Evolutionary conservation across 1,139 yeast genomes (phyloP).

Genomic region (Candida sp.): DNA sequence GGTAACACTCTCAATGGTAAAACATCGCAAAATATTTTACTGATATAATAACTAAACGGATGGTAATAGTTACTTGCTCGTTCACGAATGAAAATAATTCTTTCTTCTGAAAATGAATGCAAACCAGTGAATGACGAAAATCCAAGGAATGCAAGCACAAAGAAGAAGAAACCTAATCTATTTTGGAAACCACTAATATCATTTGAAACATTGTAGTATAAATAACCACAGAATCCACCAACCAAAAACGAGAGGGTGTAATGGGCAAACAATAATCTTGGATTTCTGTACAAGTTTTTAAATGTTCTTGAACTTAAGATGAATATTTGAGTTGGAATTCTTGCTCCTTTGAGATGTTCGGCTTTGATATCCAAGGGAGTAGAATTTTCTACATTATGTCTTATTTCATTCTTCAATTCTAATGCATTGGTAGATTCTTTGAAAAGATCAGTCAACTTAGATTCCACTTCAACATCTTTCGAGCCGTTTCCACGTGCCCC

Average conservation of each 20-base stretch:
- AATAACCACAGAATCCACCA: conserved; percentile 81
- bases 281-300: conserved; percentile 89
- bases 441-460: conserved; percentile 39
- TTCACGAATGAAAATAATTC: conserved; percentile 87
- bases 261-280: conserved; percentile 78
- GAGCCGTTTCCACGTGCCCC: conserved; percentile 20
- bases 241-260: conserved; percentile 72
- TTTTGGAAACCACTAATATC: conserved; percentile 97
- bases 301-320: conserved; percentile 84
- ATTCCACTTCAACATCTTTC: conserved; percentile 30
- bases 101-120: conserved; percentile 82
- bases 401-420: conserved; percentile 49
- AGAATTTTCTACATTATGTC: conserved; percentile 28
- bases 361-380: conserved; percentile 31
- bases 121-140: conserved; percentile 90
- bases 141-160: conserved; percentile 86
- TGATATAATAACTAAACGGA: conserved; percentile 78
- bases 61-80: conserved; percentile 92
- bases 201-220: conserved; percentile 77
- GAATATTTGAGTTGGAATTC: conserved; percentile 56
- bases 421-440: conserved; percentile 47
- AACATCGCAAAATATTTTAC: conserved; percentile 86
- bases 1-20: conserved; percentile 88
- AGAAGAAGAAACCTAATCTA: conserved; percentile 88
- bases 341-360: conserved; percentile 47